Conservation (phyloP, 176 grass and related monocot species). For the Juncus inflexus region DNA sequence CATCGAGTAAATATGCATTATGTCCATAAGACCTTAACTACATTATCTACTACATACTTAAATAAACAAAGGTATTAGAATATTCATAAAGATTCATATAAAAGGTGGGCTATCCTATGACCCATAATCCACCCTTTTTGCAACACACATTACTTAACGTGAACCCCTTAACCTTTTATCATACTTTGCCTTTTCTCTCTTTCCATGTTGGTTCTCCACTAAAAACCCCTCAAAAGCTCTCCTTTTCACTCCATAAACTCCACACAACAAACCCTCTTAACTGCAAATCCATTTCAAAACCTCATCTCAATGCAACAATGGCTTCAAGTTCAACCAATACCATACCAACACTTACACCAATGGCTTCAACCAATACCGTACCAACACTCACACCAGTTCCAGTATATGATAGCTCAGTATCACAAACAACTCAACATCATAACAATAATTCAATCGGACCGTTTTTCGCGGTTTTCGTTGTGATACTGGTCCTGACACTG, state of each 20-base stretch:
- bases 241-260: conserved; percentile 26
- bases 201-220: conserved; percentile 50
- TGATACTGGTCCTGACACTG: conserved; percentile 49
- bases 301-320: conserved; percentile 22
- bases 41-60: too few species aligned
- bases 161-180: conserved; percentile 23
- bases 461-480: conserved; percentile 62
- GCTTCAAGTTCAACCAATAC: conserved; percentile 15
- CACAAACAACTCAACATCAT: background rate
- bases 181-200: conserved; percentile 12
- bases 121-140: conserved; percentile 16
- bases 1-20: too few species aligned
- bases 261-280: conserved; percentile 26
- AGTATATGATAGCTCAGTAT: conserved; percentile 30
- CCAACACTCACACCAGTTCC: conserved; percentile 31
- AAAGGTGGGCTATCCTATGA: conserved; percentile 27
- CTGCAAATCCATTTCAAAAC: conserved; percentile 15
- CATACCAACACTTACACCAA: conserved; percentile 20
- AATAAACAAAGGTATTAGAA: background rate
- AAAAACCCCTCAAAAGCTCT: conserved; percentile 33
- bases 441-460: conserved; percentile 39
- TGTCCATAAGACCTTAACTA: too few species aligned
- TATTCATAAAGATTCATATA: conserved; percentile 8
- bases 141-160: conserved; percentile 17
- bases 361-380: conserved; percentile 41